Conservation (phyloP, 2,329 filamentous ascomycete species). For the Trichoderma sp. region DNA sequence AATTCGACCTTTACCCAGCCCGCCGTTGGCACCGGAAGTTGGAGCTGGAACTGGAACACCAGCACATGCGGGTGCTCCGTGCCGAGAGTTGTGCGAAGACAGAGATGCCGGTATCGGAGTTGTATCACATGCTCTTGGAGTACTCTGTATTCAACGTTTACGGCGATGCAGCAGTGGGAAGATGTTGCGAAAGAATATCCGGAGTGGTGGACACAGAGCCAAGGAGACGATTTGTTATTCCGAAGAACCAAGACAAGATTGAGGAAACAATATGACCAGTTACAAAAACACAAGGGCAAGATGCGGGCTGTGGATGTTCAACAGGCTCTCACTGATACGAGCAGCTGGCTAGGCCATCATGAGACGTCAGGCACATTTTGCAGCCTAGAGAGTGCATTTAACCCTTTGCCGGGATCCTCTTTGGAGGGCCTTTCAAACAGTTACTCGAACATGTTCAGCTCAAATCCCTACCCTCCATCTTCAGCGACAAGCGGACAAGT, state of each 20-base stretch:
- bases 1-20: not conserved
- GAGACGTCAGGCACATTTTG: not conserved
- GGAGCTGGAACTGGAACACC: constrained; percentile 7
- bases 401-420: not conserved
- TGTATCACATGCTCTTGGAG: not conserved
- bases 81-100: not conserved
- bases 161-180: not conserved
- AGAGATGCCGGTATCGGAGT: not conserved
- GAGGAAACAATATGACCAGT: not conserved
- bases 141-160: not conserved
- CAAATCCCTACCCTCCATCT: not conserved
- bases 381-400: not conserved
- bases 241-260: constrained; percentile 3
- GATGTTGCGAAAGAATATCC: not conserved
- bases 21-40: not conserved
- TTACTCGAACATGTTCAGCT: not conserved
- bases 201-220: not conserved
- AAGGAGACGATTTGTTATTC: not conserved
- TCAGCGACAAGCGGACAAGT: not conserved
- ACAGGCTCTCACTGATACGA: no score
- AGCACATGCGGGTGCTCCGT: not conserved
- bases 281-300: not conserved
- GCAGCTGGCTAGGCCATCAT: not conserved
- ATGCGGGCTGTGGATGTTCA: not conserved
- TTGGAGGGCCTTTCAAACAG: no score